Evolutionary conservation across 371 early-diverging fungal genomes (phyloP).

Genomic region (Syncephalastrum sp.): DNA sequence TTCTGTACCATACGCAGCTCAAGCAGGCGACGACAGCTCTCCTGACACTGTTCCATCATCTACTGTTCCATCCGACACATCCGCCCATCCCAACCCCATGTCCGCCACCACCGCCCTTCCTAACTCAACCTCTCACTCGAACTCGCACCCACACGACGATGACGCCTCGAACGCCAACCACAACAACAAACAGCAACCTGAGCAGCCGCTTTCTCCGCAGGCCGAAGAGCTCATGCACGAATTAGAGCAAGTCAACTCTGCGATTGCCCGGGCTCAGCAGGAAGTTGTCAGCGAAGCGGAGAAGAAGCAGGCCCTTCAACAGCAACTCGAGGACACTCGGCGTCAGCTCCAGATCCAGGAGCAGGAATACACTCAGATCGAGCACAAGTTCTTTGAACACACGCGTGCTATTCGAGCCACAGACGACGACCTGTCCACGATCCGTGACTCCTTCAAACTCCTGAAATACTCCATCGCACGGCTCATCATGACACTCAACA

Average conservation of each 20-base stretch:
- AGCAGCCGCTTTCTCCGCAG: conserved; percentile 11
- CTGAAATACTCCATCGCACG: conserved; percentile 57
- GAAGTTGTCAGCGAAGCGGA: conserved; percentile 35
- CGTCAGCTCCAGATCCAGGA: conserved; percentile 40
- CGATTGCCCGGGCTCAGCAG: conserved; percentile 24
- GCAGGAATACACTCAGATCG: conserved; percentile 44
- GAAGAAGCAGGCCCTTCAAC: conserved; percentile 30
- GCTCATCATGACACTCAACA: conserved; percentile 57
- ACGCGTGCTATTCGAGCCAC: conserved; percentile 60
- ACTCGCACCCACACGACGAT: neutral
- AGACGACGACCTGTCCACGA: conserved; percentile 63
- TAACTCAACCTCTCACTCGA: too few species aligned
- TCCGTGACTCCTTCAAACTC: conserved; percentile 55
- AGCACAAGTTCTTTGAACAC: conserved; percentile 56
- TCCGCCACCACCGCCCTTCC: too few species aligned
- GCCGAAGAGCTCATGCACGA: conserved; percentile 29
- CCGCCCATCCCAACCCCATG: conserved; percentile 1
- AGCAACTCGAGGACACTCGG: conserved; percentile 31
- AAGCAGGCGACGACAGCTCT: neutral
- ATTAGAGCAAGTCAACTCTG: conserved; percentile 35
- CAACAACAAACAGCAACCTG: conserved; percentile 2
- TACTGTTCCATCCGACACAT: conserved; percentile 2
- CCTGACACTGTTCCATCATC: conserved; percentile 5
- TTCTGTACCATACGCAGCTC: neutral
- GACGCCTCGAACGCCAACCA: neutral